Base-by-base conservation (phyloP, 2,329 filamentous ascomycete genomes). In the Penicillium brasilianum region DNA sequence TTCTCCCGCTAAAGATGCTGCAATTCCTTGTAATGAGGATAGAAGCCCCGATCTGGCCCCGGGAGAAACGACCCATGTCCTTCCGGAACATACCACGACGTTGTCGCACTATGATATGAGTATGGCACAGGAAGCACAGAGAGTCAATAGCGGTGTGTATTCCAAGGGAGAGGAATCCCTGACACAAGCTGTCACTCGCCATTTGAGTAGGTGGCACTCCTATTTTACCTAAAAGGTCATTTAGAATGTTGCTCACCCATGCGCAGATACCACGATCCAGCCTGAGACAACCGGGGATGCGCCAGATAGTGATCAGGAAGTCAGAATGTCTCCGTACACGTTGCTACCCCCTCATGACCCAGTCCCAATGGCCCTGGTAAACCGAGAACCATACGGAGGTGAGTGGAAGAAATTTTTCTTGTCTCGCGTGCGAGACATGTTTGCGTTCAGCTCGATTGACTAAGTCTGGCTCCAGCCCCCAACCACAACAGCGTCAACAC, bases 291-390 rank as follows among this genome's bases (percentile, higher is more conserved):
- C 74, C 0, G 81, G 82, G 0, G 80, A 84, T 14, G 87, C 85
- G 0, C 86, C 87, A 0, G 84, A 88, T 1, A 82, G 80, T 34
- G 70, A 79, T 0, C 77, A 82, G 9, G 78, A 79, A 0, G 80
- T 87, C 2, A 81, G 83, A 54, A 89, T 92, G 85, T 88, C 83
- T 0, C 90, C 90, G 0, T 91, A 90, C 58, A 82, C 90, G 7
- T 76, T 85, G 0, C 80, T 86, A 22, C 78, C 80, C 0, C 72
- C 76, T 0, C 83, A 86, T 61, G 77, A 82, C 2, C 81, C 85
- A 0, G 85, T 91, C 16, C 88, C 90, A 0, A 91, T 93, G 65
- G 90, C 89, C 0, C 78, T 93, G 52, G 89, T 92, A 0, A 89
- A 87, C 65, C 84, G 90, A 2, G 82, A 85, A 20, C 89, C 90